phyloP scores from a whole-genome alignment of 176 grass and related monocot genomes.

The Oryza brachyantha region DNA sequence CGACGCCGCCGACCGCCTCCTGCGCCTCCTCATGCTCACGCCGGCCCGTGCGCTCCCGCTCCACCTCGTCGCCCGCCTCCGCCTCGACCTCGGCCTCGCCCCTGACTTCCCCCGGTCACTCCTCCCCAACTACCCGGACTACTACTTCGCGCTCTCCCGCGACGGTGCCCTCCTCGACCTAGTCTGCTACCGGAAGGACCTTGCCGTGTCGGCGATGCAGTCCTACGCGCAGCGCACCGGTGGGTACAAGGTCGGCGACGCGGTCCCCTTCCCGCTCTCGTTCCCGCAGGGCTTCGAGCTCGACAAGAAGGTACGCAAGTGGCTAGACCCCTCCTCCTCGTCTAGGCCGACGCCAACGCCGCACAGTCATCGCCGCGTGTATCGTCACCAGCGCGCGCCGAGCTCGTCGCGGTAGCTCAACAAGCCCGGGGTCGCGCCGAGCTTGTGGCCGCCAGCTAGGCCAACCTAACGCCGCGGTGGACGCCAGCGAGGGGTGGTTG shows the following conservation, averaged over 20 bases:
- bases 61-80: slow-evolving; percentile 56
- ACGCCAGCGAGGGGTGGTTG: too few species aligned
- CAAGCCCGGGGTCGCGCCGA: too few species aligned
- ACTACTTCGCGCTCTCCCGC: slow-evolving; percentile 63
- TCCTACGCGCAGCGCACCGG: slow-evolving; percentile 65
- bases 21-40: slow-evolving; percentile 81
- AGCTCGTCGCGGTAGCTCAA: too few species aligned
- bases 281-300: slow-evolving; percentile 67
- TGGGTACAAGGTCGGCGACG: slow-evolving; percentile 68
- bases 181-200: slow-evolving; percentile 79
- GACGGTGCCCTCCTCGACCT: slow-evolving; percentile 68
- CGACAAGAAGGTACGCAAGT: slow-evolving; percentile 80
- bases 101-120: slow-evolving; percentile 63
- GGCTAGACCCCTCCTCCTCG: too few species aligned
- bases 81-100: slow-evolving; percentile 76
- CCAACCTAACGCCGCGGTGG: too few species aligned
- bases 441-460: too few species aligned
- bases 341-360: too few species aligned
- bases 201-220: slow-evolving; percentile 71
- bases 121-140: slow-evolving; percentile 76
- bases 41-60: slow-evolving; percentile 61
- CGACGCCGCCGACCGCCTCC: slow-evolving; percentile 63
- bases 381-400: too few species aligned
- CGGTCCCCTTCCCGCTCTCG: slow-evolving; percentile 64
- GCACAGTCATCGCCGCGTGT: too few species aligned